Percentiles rank a stretch among this genome's conserved stretches.
phyloP scores from a whole-genome alignment of 1,139 yeast species.

The Yamadazyma dushanensis region DNA sequence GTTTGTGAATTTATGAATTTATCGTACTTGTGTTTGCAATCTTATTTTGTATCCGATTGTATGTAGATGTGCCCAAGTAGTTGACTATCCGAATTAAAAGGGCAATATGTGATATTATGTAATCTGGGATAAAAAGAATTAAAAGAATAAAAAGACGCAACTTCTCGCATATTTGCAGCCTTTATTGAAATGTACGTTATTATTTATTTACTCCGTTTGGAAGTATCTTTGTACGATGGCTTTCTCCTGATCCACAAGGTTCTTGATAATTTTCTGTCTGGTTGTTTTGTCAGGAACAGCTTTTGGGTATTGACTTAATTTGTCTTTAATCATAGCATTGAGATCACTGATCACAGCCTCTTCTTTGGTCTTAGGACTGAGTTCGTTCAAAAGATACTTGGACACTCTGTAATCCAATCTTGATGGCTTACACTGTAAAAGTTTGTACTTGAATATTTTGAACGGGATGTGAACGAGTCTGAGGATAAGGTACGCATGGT shows the following conservation, averaged over 20 bases:
- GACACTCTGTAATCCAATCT: slow-evolving; percentile 18
- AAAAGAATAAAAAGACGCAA: too few relatives aligned
- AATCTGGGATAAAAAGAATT: too few relatives aligned
- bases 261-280: slow-evolving; percentile 12
- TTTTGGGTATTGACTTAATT: slow-evolving; percentile 18
- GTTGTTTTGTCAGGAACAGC: background rate
- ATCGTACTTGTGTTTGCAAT: too few relatives aligned
- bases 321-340: slow-evolving; percentile 22
- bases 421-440: slow-evolving; percentile 10
- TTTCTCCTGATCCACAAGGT: slow-evolving; percentile 21
- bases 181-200: background rate
- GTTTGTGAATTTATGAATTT: background rate
- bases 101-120: too few relatives aligned
- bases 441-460: slow-evolving; percentile 21
- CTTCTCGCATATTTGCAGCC: slow-evolving; percentile 1
- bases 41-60: too few relatives aligned
- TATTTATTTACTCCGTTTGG: background rate
- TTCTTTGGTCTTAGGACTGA: slow-evolving; percentile 13
- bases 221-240: slow-evolving; percentile 13
- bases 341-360: slow-evolving; percentile 17
- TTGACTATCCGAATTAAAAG: too few relatives aligned
- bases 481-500: slow-evolving; percentile 27
- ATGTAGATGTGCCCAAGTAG: too few relatives aligned
- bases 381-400: slow-evolving; percentile 14
- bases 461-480: slow-evolving; percentile 27